These are phyloP conservation scores for Hylodesmum podocarpum DNA, from an alignment of 306 rosid genomes.

Conservation along the genomic window DNA sequence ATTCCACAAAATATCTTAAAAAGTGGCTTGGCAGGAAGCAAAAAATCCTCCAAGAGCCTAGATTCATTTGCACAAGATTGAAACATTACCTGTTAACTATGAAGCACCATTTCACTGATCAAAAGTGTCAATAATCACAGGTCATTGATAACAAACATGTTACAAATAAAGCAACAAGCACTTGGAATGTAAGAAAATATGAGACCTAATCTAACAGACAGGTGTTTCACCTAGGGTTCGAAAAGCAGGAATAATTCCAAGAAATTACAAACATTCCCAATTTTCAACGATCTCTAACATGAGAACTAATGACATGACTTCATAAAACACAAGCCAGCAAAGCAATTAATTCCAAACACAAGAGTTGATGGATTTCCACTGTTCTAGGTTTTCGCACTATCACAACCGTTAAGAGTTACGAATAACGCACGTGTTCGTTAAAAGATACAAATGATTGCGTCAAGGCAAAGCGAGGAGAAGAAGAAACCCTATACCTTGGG, in stretches of 20 bases:
- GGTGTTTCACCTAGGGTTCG: neutral
- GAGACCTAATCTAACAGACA: neutral
- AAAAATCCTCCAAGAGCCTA: neutral
- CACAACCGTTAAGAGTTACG: neutral
- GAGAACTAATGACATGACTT: neutral
- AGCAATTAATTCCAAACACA: neutral
- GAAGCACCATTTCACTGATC: neutral
- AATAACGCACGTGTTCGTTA: neutral
- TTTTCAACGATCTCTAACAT: neutral
- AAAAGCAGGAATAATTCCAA: neutral
- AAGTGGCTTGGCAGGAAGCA: neutral
- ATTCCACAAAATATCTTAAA: neutral
- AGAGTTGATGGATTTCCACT: neutral
- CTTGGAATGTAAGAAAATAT: neutral
- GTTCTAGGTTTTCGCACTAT: neutral
- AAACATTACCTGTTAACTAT: neutral
- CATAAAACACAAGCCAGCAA: neutral
- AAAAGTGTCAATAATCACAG: neutral
- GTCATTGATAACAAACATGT: neutral
- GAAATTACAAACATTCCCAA: neutral
- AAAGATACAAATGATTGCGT: neutral
- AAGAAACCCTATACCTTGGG: slow-evolving; percentile 56
- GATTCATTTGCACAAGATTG: neutral
- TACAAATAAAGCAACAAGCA: neutral
- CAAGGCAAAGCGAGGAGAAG: neutral